Evolutionary conservation across 129 eudicot genomes (phyloP), one percentile per base, ranked within the genome.

Genomic region (Saposhnikovia divaricata): DNA sequence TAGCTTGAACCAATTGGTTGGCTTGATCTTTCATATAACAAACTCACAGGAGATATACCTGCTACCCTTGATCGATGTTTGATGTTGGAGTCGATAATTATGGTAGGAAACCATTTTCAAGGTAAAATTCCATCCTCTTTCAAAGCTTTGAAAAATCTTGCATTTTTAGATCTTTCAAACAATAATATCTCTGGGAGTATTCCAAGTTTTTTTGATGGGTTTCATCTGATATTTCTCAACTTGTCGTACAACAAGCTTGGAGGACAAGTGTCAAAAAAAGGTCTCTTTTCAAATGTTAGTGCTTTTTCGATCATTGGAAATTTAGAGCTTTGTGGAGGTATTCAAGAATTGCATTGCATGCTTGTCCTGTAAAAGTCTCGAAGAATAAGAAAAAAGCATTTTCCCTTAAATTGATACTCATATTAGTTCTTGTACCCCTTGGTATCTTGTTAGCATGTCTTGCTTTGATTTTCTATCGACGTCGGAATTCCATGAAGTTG

Each of bases 131-230:
- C 79, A 18, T 76, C 46, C 2, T 50, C 79, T 51, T 76, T 76
- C 28, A 27, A 43, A 76, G 46, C 21, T 55, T 42, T 78, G 10
- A 78, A 78, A 27, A 38, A 23, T 48, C 42, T 78, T 39, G 5
- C 5, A 40, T 19, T 8, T 18, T n/a, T 74, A 19, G 86, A 83
- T 59, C 47, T 82, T 10, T 78, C 82, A 1, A 16, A 44, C 14
- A 78, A 83, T 38, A 73, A 72, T n/a, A 63, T 83, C 8, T 72
- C 80, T 1, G 83, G 80, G 2, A 3, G 2, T 19, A 83, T 83
- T 18, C 83, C 81, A 34, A 50, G n/a, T 31, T 68, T 77, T 27
- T 16, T 82, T 9, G 78, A 43, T 16, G 43, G 4, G 15, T 43
- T 82, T n/a, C 61, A 8, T 6, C 18, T 37, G 1, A 71, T 77